Evolutionary conservation across 2,329 filamentous ascomycete species (phyloP).

Genomic region (Neurospora crassa): DNA sequence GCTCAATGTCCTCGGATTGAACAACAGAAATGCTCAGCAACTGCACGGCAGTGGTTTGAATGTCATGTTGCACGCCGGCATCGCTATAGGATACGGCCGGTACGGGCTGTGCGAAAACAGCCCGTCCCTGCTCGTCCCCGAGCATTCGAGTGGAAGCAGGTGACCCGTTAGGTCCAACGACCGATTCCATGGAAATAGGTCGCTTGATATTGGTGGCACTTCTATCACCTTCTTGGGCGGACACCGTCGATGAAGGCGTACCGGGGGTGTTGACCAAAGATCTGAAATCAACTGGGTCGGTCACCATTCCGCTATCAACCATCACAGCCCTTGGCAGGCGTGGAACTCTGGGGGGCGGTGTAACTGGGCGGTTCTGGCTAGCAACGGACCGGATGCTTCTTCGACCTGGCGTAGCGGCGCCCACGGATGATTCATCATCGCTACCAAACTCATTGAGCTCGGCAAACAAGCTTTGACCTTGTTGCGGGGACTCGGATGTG

Average conservation of each 20-base stretch:
- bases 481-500: conserved; percentile 37
- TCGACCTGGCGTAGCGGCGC: conserved; percentile 45
- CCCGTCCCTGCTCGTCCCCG: conserved; percentile 16
- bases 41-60: conserved; percentile 39
- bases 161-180: conserved; percentile 23
- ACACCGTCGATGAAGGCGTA: not conserved
- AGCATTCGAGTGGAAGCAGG: conserved; percentile 19
- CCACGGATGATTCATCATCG: conserved; percentile 56
- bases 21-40: conserved; percentile 35
- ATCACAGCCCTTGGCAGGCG: conserved; percentile 42
- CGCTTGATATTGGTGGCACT: conserved; percentile 24
- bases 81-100: conserved; percentile 44
- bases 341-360: conserved; percentile 41
- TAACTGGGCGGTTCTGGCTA: conserved; percentile 19
- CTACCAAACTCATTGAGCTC: conserved; percentile 77
- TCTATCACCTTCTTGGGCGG: conserved; percentile 3
- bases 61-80: conserved; percentile 40
- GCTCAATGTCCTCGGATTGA: conserved; percentile 34
- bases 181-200: conserved; percentile 33
- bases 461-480: conserved; percentile 75
- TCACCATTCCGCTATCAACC: conserved; percentile 53
- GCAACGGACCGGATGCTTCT: conserved; percentile 36
- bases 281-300: conserved; percentile 41
- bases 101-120: conserved; percentile 29
- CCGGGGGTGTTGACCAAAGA: conserved; percentile 11